Base-by-base conservation (phyloP, 441 rosid species). In the Dalechampia spathulata region DNA sequence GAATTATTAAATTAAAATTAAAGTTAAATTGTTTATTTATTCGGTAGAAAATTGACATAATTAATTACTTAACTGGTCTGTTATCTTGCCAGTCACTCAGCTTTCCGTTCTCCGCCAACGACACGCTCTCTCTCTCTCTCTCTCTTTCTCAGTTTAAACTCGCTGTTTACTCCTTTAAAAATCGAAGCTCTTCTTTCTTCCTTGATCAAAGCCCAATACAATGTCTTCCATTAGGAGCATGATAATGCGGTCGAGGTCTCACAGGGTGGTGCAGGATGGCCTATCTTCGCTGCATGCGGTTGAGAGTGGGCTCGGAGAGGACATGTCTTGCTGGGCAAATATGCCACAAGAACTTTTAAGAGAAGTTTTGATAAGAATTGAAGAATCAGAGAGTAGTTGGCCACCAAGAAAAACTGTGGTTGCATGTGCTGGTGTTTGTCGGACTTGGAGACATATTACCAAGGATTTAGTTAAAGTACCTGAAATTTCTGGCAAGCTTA, bases 391-490 rank as follows among this genome's bases (percentile, higher is more conserved):
- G 57, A 64, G 55, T 44, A 70, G 55, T 11, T 93, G 99, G 99
- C 99, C 97, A 5, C 73, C 81, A 5, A 66, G 99, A 69, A 82
- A 75, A 75, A 85, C 76, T 57, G 97, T 90, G 52, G 95, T 90
- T 70, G 82, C 90, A 16, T 93, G 99, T 72, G 90, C 96, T n/a
- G 91, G 95, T 50, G 99, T 93, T 39, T 93, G 99, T 72, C 63
- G 86, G 70, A 83, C 81, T 52, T 93, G 99, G 99, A 81, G 99
- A 54, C 85, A 69, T 36, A 79, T 90, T 49, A 77, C 75, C 69
- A 85, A 82, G 78, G 99, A 93, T 54, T 76, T 90, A 22, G 97
- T 90, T 55, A 78, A 75, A 68, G 83, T 79, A 25, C 95, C 89
- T 11, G 96, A 93, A 60, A 21, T 82, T 27, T 85, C 93, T 19